Evolutionary conservation across 2,329 filamentous ascomycete species (phyloP).

Genomic region (Colletotrichum sp.): DNA sequence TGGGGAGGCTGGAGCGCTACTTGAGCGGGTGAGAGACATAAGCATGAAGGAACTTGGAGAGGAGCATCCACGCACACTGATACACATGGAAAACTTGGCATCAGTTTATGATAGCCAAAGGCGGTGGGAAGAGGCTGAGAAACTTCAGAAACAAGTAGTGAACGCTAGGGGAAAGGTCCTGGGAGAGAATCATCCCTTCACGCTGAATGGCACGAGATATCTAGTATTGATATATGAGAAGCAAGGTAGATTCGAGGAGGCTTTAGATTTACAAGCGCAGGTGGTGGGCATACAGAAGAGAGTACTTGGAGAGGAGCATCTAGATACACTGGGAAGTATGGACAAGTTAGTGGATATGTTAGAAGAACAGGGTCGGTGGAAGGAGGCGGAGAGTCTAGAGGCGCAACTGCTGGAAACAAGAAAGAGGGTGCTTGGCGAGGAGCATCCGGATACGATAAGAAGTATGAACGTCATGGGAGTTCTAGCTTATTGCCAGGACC

Average conservation of each 20-base stretch:
- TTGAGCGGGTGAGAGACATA: neutral
- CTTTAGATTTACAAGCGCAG: neutral
- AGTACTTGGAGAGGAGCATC: neutral
- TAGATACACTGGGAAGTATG: neutral
- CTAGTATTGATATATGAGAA: neutral
- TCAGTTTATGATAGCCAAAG: fast-evolving
- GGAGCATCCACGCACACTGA: neutral
- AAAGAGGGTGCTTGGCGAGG: neutral
- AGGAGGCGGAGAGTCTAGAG: neutral
- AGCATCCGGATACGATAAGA: neutral
- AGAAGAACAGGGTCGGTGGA: neutral
- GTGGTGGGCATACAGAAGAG: fast-evolving
- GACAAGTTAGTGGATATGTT: fast-evolving
- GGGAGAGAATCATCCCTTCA: neutral
- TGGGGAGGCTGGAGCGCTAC: neutral
- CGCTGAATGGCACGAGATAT: fast-evolving
- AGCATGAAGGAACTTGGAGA: neutral
- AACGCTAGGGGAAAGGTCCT: neutral
- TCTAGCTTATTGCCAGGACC: neutral
- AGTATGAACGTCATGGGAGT: neutral
- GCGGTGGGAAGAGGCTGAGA: neutral
- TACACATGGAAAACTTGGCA: neutral
- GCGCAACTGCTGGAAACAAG: neutral
- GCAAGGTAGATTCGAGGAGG: neutral
- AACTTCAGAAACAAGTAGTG: neutral